A percentile compares a stretch with the other conserved stretches of the same genome.
Conservation (phyloP, 805 yeast genomes). For the Zygosaccharomyces rouxii region DNA sequence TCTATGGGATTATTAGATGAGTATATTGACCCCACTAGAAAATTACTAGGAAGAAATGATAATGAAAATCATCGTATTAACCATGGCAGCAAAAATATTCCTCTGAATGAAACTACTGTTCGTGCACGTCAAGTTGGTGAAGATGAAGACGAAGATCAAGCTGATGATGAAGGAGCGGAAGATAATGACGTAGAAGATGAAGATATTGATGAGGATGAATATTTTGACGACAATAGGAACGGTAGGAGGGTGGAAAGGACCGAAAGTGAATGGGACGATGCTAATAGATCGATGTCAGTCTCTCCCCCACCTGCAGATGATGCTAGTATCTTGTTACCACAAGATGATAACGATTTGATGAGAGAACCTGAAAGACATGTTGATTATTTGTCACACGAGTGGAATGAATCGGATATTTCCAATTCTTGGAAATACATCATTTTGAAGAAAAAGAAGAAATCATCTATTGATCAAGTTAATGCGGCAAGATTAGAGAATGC, state of each 20-base stretch:
- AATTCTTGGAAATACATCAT: constrained; percentile 95
- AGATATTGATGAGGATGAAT: constrained; percentile 3
- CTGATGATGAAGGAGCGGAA: constrained; percentile 12
- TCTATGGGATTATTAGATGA: constrained; percentile 78
- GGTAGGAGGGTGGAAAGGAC: constrained; percentile 10
- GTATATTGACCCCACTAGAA: constrained; percentile 48
- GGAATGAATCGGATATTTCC: constrained; percentile 92
- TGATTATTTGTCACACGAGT: constrained; percentile 89
- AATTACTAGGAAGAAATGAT: constrained; percentile 29
- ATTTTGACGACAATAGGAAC: constrained; percentile 9
- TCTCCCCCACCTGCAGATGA: constrained; percentile 37
- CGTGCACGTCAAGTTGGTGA: constrained; percentile 15
- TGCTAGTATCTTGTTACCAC: constrained; percentile 43
- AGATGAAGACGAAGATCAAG: constrained; percentile 17
- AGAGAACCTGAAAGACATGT: constrained; percentile 86
- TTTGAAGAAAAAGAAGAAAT: constrained; percentile 53
- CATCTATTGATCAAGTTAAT: constrained; percentile 62
- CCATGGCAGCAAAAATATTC: constrained; percentile 13
- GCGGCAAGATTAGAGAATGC: constrained; percentile 82
- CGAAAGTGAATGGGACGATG: constrained; percentile 8
- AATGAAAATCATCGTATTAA: constrained; percentile 24
- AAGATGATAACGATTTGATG: constrained; percentile 77
- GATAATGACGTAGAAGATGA: constrained; percentile 4
- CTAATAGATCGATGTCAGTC: constrained; percentile 27
- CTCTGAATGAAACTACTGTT: constrained; percentile 9